These are phyloP conservation scores for Tuber umbilicatum DNA, from an alignment of 495 filamentous ascomycete genomes.

Conservation along the genomic window DNA sequence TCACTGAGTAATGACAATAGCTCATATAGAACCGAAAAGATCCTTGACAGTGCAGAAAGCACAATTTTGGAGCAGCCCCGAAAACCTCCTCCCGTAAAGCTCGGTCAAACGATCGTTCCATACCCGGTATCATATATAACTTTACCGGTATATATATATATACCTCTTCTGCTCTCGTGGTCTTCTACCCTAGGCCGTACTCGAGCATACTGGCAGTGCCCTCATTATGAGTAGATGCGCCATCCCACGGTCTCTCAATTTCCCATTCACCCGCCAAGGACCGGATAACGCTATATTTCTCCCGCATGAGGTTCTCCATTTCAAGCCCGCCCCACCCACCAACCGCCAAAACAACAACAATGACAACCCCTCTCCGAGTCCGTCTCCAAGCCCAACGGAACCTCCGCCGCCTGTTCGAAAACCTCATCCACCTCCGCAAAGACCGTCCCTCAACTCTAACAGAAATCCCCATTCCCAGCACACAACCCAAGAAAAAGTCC, in stretches of 20 bases:
- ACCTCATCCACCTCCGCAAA: conserved; percentile 17
- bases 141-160: too few species aligned
- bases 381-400: conserved; percentile 14
- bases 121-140: not conserved
- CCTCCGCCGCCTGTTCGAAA: conserved; percentile 34
- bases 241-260: not conserved
- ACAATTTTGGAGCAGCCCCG: not conserved
- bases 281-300: conserved; percentile 16
- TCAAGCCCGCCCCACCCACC: not conserved
- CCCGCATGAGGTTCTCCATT: not conserved
- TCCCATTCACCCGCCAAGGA: not conserved
- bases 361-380: conserved; percentile 8
- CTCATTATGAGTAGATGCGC: not conserved
- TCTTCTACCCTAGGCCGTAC: not conserved
- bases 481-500: conserved; percentile 1
- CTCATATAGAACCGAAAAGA: not conserved
- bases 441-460: conserved; percentile 20
- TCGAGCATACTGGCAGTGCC: too few species aligned
- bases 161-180: not conserved
- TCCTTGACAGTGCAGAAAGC: not conserved
- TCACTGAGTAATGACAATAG: not conserved
- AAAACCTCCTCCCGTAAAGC: not conserved
- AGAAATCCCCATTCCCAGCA: conserved; percentile 9
- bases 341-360: not conserved
- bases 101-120: not conserved